These are phyloP conservation scores for Kwoniella shivajii DNA, from an alignment of 1,284 basidiomycete species.

Conservation along the genomic window DNA sequence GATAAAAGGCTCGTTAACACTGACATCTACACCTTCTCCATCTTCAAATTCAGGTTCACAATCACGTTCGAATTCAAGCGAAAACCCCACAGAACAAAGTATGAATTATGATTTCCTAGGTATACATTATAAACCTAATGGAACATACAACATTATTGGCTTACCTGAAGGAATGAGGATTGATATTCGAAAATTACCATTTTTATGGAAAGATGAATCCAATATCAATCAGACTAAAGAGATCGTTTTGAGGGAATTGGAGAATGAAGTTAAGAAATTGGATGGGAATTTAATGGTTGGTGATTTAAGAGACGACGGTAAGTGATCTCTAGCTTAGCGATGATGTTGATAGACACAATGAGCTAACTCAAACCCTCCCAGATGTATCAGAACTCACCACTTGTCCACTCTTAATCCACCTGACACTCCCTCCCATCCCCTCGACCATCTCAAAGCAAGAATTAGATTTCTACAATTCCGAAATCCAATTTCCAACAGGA, in stretches of 20 bases:
- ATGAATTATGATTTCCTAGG: conserved; percentile 57
- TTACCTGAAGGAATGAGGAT: conserved; percentile 59
- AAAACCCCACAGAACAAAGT: conserved; percentile 5
- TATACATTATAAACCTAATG: conserved; percentile 73
- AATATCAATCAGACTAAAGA: conserved; percentile 61
- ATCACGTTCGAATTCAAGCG: not conserved
- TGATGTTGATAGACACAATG: not conserved
- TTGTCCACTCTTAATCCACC: conserved; percentile 47
- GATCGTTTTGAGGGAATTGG: conserved; percentile 68
- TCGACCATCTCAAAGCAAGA: conserved; percentile 22
- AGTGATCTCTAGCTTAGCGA: conserved; percentile 9
- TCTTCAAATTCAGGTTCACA: not conserved
- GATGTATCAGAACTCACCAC: conserved; percentile 25
- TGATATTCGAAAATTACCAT: conserved; percentile 66
- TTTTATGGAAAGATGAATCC: conserved; percentile 56
- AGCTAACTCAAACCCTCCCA: conserved; percentile 4
- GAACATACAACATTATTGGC: conserved; percentile 74
- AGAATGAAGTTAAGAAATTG: conserved; percentile 39
- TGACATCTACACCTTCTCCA: conserved; percentile 9
- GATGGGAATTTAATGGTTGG: conserved; percentile 34
- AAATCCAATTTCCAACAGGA: conserved; percentile 47
- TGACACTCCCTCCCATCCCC: conserved; percentile 48
- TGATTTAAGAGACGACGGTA: conserved; percentile 42
- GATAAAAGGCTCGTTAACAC: conserved; percentile 38
- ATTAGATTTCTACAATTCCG: conserved; percentile 42